Conservation (phyloP, 2,329 filamentous ascomycete genomes). For the Boeremia exigua region DNA sequence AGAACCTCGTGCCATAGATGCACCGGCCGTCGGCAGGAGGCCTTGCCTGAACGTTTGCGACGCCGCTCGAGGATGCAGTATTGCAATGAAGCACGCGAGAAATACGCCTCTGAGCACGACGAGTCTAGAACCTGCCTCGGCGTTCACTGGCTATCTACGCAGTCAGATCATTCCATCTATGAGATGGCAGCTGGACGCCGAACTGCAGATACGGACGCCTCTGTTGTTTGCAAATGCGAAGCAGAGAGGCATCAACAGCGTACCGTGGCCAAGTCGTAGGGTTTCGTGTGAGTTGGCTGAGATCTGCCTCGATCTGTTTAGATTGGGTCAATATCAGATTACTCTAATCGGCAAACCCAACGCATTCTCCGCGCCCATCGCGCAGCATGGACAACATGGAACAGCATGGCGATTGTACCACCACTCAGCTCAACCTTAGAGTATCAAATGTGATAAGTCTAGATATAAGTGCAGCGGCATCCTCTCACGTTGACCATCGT, state of each 20-base stretch:
- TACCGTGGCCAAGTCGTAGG: constrained; percentile 29
- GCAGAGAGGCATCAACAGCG: constrained; percentile 20
- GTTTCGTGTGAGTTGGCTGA: constrained; percentile 4
- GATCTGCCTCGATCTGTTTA: constrained; percentile 28
- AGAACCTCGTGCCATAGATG: background rate
- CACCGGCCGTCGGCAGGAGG: background rate
- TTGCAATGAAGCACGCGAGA: background rate
- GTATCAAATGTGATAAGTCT: constrained; percentile 13
- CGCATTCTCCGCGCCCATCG: constrained; percentile 27
- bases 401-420: constrained; percentile 1
- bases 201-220: background rate
- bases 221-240: background rate
- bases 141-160: background rate
- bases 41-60: background rate
- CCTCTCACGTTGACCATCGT: background rate
- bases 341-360: constrained; percentile 22
- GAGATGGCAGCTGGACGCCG: background rate
- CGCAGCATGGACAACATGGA: constrained; percentile 31
- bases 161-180: background rate
- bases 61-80: background rate
- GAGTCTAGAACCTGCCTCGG: background rate
- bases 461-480: constrained; percentile 8
- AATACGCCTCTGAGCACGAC: background rate
- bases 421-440: constrained; percentile 10
- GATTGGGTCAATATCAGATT: constrained; percentile 32